Evolutionary conservation across 2,329 filamentous ascomycete species (phyloP), one percentile per base, ranked within the genome.

Genomic region (Xylaria multiplex): DNA sequence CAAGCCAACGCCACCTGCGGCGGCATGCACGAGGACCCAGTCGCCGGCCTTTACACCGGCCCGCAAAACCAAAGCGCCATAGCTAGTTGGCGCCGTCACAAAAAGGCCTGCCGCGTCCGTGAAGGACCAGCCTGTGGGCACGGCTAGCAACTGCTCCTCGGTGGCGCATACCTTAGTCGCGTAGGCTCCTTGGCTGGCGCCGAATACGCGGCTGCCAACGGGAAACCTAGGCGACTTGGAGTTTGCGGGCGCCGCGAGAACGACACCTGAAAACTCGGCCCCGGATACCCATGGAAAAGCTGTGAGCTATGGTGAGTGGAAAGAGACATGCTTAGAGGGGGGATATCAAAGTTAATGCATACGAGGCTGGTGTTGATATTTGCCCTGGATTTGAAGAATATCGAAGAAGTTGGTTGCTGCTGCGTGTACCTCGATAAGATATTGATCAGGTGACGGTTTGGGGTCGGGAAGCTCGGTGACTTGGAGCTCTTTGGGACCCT

Each of bases 371-470:
- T 93, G 86, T 77, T 98, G 95, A 81, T 98, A 98, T 86, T 96
- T 97, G 63, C 95, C 95, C 76, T 93, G 91, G 76, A 97, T 93
- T 77, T 98, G 95, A 61, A 98, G 88, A 64, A 97, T 91, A 78
- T 98, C 95, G 83, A 97, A 98, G 86, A 98, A 98, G 82, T 98
- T 98, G 74, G 93, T 92, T 22, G 93, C 95, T 0, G 91, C 87
- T 53, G 95, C 93, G 79, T 93, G 92, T 74, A 98, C 91, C 75
- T 90, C 87, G 77, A 98, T 91, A 69, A 96, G 85, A 78, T 97
- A 98, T 81, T 97, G 88, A 75, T 91, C 83, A 37, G 88, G 80
- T 8, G 85, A 83, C 1, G 93, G 92, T 1, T 82, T 81, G 0
- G 93, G 94, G 60, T 93, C 92, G 19, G 93, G 89, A 14, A 97